Evolutionary conservation across 176 grass and related monocot genomes (phyloP), one percentile per base, ranked within the genome.

Genomic region (Pontederia paniculata): DNA sequence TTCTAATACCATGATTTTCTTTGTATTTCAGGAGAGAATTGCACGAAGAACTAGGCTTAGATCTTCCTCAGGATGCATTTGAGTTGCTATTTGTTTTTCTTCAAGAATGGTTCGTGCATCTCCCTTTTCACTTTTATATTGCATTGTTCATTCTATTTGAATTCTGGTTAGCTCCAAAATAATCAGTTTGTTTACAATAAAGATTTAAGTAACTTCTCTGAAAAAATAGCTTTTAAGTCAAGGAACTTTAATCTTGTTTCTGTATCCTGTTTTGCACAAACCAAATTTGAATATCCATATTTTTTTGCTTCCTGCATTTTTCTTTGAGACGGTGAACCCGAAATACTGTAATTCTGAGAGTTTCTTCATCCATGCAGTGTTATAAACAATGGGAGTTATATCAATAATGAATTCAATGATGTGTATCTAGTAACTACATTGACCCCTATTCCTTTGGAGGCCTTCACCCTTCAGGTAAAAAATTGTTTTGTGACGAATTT

Each of bases 391-490:
- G 79, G 91, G 18, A 73, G 52, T 22, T 96, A 58, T 63, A 86
- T 66, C 9, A 83, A 96, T 74, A 96, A 96, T 44, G 91, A 96
- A 74, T 83, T 86, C 63, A 76, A 68, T 66, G 91, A 96, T 87
- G 85, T 89, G 23, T 96, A 96, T 77, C 85, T 96, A 59, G 79
- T 96, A 63, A 89, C 85, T 73, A 96, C 74, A 72, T 73, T 87
- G 78, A 52, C 50, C 69, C 91, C 79, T 60, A 96, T 96, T 81
- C 91, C 91, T 58, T 79, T 83, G 49, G 76, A 83, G 64, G 91
- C 82, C 51, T 89, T 96, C 82, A 77, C 74, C 69, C 79, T 96
- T 41, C 85, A 96, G 69, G 91, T 96, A 69, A 74, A 66, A 23
- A 22, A 22, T 23, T 45, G 66, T 77, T 16, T 44, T 72, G 0